phyloP scores from a whole-genome alignment of 192 early-diverging fungal species.

The Physocladia obscura region DNA sequence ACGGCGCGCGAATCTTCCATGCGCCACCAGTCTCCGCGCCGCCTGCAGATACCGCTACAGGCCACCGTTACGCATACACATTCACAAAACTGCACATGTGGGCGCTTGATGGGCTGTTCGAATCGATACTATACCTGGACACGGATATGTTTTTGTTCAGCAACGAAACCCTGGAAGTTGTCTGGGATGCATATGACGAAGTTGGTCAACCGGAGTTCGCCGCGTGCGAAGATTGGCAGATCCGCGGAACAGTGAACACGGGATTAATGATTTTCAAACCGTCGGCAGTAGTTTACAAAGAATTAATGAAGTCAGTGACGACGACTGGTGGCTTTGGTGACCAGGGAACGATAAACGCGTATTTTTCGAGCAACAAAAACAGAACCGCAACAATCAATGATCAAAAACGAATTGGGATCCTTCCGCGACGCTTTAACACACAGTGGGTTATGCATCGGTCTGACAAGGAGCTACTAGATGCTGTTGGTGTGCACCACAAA shows the following conservation, averaged over 20 bases:
- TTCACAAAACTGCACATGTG: slow-evolving; percentile 4
- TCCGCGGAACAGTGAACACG: neutral
- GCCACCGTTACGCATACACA: neutral
- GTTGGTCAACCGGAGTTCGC: neutral
- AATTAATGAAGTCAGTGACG: neutral
- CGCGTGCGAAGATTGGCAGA: neutral
- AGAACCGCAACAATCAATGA: neutral
- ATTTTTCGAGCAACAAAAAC: neutral
- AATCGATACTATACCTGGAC: neutral
- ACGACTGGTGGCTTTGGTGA: slow-evolving; percentile 4
- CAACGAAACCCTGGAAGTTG: neutral
- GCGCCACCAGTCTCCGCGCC: neutral
- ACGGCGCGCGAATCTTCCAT: neutral
- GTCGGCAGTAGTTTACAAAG: neutral
- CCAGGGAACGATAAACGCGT: neutral
- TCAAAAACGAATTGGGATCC: no score
- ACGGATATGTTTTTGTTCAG: neutral
- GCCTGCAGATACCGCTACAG: neutral
- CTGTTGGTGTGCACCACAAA: slow-evolving; percentile 14
- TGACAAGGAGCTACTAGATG: neutral
- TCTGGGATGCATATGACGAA: neutral
- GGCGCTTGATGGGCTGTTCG: neutral
- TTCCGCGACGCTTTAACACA: neutral
- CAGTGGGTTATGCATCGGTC: slow-evolving; percentile 3
- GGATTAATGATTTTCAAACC: slow-evolving; percentile 6